Evolutionary conservation across 2,329 filamentous ascomycete genomes (phyloP), one percentile per base, ranked within the genome.

Genomic region (Clonostachys byssicola): DNA sequence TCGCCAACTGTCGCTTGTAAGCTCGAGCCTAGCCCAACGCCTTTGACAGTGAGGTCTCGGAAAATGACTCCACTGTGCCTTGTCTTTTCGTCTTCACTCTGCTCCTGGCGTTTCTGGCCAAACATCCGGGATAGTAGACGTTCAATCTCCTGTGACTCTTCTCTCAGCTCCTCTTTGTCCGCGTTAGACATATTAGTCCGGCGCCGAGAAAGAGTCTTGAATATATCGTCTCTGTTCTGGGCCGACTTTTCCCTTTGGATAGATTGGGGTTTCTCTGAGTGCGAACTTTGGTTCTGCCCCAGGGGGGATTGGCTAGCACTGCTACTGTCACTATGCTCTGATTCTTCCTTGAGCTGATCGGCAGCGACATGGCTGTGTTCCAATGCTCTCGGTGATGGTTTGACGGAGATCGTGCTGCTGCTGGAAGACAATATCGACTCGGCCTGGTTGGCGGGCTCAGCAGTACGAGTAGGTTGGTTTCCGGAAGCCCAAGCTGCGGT

Each of bases 81-180:
- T 0, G 83, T 86, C 59, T 86, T 81, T 54, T 87, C 85, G 51
- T 86, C 84, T 51, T 88, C 80, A 1, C 82, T 86, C n/a, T 79
- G 70, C 41, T 77, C 74, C 53, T 85, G 83, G 6, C 86, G 74
- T 17, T 78, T 77, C 34, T 73, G 68, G 6, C 86, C 86, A 56
- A 89, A 89, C 76, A 89, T 86, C 4, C 80, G 79, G 0, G 83
- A 87, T 71, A 89, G 81, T 38, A 88, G 65, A 12, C 72, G 69
- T 44, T 83, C 73, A 34, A 85, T 77, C 55, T 83, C 79, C n/a
- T 62, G 52, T 3, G 58, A 52, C n/a, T 70, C 65, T 13, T 65
- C 61, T n/a, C 71, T 70, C 42, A 69, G 67, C 42, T 74, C 74
- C 17, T 62, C 59, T 14, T 71, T 70, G 42, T 69, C 68, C 2